Percentiles rank a stretch among this genome's conserved stretches.
Evolutionary conservation across 2,329 filamentous ascomycete genomes (phyloP).

Genomic region (Clarireedia paspali): DNA sequence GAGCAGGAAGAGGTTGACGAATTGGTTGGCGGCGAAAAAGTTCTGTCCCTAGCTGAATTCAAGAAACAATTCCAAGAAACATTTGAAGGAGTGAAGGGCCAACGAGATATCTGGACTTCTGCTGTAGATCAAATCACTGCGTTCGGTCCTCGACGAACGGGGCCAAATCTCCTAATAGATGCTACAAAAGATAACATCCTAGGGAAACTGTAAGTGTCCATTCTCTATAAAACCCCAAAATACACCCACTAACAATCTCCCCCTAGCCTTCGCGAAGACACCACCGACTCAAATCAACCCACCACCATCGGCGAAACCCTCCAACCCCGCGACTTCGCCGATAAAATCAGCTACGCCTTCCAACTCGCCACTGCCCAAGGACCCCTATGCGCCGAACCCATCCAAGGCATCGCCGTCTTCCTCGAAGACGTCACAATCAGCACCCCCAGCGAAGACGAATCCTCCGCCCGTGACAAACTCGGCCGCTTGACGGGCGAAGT

Average conservation of each 20-base stretch:
- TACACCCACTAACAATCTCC: constrained; percentile 11
- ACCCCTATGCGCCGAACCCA: constrained; percentile 83
- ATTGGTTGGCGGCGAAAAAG: constrained; percentile 50
- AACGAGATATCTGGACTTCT: constrained; percentile 69
- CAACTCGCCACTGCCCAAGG: constrained; percentile 86
- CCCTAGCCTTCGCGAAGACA: constrained; percentile 21
- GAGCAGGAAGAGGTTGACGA: constrained; percentile 38
- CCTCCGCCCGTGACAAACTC: constrained; percentile 56
- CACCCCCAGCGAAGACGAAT: constrained; percentile 42
- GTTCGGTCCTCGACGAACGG: constrained; percentile 78
- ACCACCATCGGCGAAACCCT: constrained; percentile 40
- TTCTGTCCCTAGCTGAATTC: constrained; percentile 68
- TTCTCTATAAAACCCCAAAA: not conserved
- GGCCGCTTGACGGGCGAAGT: constrained; percentile 86
- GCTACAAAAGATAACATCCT: constrained; percentile 65
- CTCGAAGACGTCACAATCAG: constrained; percentile 69
- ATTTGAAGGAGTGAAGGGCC: constrained; percentile 65
- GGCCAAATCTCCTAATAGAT: constrained; percentile 86
- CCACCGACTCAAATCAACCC: constrained; percentile 18
- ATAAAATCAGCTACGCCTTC: constrained; percentile 91
- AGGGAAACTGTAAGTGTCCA: constrained; percentile 55
- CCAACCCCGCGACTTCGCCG: constrained; percentile 63
- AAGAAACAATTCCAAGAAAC: constrained; percentile 60
- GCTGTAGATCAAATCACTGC: constrained; percentile 75
- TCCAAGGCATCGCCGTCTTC: constrained; percentile 88